Evolutionary conservation across 331 rosid genomes (phyloP), one percentile per base, ranked within the genome.

Genomic region (Arachis monticola): DNA sequence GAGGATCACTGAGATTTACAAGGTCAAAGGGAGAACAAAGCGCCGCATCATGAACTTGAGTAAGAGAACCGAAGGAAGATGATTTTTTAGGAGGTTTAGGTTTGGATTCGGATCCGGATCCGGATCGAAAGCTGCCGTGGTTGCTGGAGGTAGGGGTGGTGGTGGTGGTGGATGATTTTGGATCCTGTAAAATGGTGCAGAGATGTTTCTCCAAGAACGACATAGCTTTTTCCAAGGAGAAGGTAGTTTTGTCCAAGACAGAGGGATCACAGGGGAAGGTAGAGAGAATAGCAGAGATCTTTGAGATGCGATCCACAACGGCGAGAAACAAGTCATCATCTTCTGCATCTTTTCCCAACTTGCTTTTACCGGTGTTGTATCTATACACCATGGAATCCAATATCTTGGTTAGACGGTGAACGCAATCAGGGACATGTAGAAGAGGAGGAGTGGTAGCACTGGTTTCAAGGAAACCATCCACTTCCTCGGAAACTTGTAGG

Each of bases 211-310:
- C 95, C 46, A 92, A 64, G 1, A 87, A 45, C 45, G 77, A 72
- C 95, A 90, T 87, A 35, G 88, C 88, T 73, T 73, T 80, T 47
- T 92, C 95, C 0, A 84, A 66, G 63, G 69, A 76, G 0, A 63
- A 52, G 67, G 72, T 81, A 53, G 80, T 79, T 60, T 81, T 63
- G 57, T 88, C 86, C 9, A 82, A 77, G 2, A 66, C 55, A 5
- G 3, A 76, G 2, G 69, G 48, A 5, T 3, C 4, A 0, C 83
- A 58, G 8, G 85, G 74, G 30, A 70, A 57, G 11, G 77, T 48
- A 3, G 59, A 58, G 35, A 5, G 14, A 32, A 4, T 22, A 10
- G 14, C 6, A 82, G 0, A 31, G 3, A 72, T 35, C 74, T 44
- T 81, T 13, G 85, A 76, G 51, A 88, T 44, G 3, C 89, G 80